A percentile compares a stretch with the other conserved stretches of the same genome.
Conservation (phyloP, 2,329 filamentous ascomycete species). For the Hyphodiscus sp. region DNA sequence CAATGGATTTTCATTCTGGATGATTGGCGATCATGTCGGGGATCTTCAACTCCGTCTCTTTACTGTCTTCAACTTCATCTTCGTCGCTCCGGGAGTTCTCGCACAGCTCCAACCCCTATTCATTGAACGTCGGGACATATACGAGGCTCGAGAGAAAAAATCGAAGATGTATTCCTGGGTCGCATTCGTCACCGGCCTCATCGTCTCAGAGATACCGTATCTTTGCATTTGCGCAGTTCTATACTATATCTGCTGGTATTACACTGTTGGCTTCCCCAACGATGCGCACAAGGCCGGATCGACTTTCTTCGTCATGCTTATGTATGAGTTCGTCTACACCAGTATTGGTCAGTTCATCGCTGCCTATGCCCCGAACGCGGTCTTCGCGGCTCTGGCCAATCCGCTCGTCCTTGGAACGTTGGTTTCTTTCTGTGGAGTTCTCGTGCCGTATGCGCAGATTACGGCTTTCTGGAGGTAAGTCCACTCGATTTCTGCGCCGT, state of each 20-base stretch:
- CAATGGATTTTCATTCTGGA: conserved; percentile 58
- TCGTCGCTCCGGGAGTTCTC: conserved; percentile 52
- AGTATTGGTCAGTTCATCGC: conserved; percentile 58
- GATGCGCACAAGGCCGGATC: conserved; percentile 42
- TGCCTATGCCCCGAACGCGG: conserved; percentile 54
- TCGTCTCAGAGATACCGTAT: conserved; percentile 41
- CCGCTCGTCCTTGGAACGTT: conserved; percentile 51
- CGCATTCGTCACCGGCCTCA: conserved; percentile 48
- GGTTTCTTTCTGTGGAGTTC: conserved; percentile 67
- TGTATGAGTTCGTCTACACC: conserved; percentile 39
- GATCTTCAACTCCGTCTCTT: conserved; percentile 51
- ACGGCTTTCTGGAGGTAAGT: conserved; percentile 53
- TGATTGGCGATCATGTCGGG: conserved; percentile 43
- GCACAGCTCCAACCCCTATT: conserved; percentile 55
- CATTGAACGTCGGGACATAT: conserved; percentile 49
- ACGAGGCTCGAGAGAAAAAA: conserved; percentile 53
- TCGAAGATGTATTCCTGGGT: conserved; percentile 56
- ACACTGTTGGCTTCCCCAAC: conserved; percentile 45
- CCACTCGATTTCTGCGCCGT: background rate
- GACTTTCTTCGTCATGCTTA: conserved; percentile 44
- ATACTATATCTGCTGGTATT: conserved; percentile 51
- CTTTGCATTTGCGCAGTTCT: conserved; percentile 38
- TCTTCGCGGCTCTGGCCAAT: conserved; percentile 53
- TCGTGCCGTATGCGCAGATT: conserved; percentile 65
- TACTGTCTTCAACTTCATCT: conserved; percentile 57